Evolutionary conservation across 108 stramenopile species (phyloP).

Genomic region (Cyclotella atomus): DNA sequence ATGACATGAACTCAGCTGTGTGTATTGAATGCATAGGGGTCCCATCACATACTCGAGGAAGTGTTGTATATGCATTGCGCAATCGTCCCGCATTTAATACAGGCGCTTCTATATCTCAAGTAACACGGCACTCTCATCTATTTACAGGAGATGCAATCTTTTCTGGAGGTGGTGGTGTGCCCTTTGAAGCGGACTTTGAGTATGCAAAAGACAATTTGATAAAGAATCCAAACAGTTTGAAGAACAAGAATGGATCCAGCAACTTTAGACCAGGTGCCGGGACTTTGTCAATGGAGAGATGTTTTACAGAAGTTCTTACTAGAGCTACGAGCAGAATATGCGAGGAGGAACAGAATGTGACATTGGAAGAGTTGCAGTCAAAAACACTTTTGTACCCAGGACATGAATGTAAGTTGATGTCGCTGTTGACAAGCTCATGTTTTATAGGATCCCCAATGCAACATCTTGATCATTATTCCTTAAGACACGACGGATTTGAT

Average conservation of each 20-base stretch:
- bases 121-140: slow-evolving; percentile 38
- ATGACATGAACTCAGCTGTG: slow-evolving; percentile 73
- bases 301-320: slow-evolving; percentile 77
- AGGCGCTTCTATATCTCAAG: not conserved
- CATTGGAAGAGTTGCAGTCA: slow-evolving; percentile 8
- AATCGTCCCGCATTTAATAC: slow-evolving; percentile 30
- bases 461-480: too few relatives aligned
- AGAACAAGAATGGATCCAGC: slow-evolving; percentile 56
- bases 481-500: slow-evolving; percentile 69
- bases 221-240: slow-evolving; percentile 47
- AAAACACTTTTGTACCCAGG: slow-evolving; percentile 79
- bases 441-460: too few relatives aligned
- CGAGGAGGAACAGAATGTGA: not conserved
- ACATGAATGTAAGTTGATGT: slow-evolving; percentile 60
- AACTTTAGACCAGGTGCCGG: slow-evolving; percentile 48
- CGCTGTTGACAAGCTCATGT: not conserved
- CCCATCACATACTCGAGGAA: slow-evolving; percentile 82
- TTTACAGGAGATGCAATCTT: slow-evolving; percentile 90
- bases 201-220: slow-evolving; percentile 24
- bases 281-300: slow-evolving; percentile 70
- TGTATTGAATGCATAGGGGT: slow-evolving; percentile 75
- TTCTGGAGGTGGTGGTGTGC: slow-evolving; percentile 76
- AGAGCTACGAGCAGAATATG: slow-evolving; percentile 17
- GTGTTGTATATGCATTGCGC: slow-evolving; percentile 72
- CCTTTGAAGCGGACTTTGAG: slow-evolving; percentile 83